Base-by-base conservation (phyloP, 352 stramenopile species). In the Aphanomyces euteiches region DNA sequence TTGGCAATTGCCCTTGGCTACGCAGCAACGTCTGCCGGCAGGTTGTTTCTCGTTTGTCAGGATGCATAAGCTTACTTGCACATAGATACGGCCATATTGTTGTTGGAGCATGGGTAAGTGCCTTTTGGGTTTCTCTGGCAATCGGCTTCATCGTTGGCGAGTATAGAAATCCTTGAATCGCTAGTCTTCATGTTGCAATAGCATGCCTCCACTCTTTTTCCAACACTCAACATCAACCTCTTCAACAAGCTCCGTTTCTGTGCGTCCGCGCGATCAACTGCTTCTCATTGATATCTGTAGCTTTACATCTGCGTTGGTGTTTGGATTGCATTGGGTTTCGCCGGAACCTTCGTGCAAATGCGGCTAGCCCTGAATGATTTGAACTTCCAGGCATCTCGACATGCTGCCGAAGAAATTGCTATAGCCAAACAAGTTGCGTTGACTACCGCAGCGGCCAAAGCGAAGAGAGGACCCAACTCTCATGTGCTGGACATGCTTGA, bases 291-390 rank as follows among this genome's bases (percentile, higher is more conserved):
- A n/a, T n/a, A 28, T 28, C 28, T 28, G 43, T 50, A 50, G 43
- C 17, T n/a, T n/a, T n/a, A n/a, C 2, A 12, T 50, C 1, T 50
- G 17, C 43, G 43, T 50, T 12, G 10, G 10, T n/a, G 1, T 50
- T n/a, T 50, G 43, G 43, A 50, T 50, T 50, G 43, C 43, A n/a
- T n/a, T 50, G 43, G 43, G 43, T 50, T n/a, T 50, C 43, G 43
- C 17, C 17, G 43, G 43, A 12, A 50, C 43, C 43, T 12, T 50
- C 43, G 43, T 50, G 10, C 43, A 50, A 50, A 50, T n/a, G 10
- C 43, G 17, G 10, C 43, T 50, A 12, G 43, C 43, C 17, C 2
- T 50, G 10, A 12, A 50, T 50, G 43, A 50, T n/a, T n/a, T n/a
- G 10, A 50, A 50, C 43, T 12, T 50, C 10, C 43, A 50, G 10